These are phyloP conservation scores for Spongospora subterranea DNA, from an alignment of 208 protist genomes.

Conservation along the genomic window DNA sequence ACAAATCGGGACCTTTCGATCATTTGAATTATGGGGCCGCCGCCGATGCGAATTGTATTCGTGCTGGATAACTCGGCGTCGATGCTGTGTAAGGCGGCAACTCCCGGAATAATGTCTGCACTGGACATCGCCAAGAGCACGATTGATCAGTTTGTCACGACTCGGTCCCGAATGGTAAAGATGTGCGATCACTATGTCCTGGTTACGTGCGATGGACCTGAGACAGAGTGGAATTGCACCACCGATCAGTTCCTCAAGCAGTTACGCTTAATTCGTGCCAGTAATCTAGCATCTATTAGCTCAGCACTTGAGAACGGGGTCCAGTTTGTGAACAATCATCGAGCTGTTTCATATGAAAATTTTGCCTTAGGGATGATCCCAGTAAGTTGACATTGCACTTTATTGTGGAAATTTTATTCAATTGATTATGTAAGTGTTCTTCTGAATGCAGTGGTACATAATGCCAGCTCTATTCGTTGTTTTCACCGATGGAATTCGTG, in stretches of 20 bases:
- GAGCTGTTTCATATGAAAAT: background rate
- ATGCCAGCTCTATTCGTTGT: background rate
- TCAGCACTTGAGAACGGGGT: background rate
- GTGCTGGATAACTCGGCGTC: constrained; percentile 47
- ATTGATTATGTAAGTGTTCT: background rate
- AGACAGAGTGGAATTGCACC: background rate
- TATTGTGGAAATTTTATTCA: background rate
- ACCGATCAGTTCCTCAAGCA: background rate
- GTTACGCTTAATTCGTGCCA: background rate
- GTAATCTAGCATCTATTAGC: background rate
- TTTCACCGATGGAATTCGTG: constrained; percentile 3
- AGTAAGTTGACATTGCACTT: background rate
- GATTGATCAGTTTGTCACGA: constrained; percentile 24
- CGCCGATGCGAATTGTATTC: background rate
- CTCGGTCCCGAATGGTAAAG: background rate
- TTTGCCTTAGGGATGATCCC: background rate
- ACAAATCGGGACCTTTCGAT: too few species aligned
- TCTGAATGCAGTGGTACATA: constrained; percentile 10
- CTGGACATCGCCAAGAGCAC: constrained; percentile 45
- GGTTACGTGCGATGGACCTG: background rate
- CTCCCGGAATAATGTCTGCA: background rate
- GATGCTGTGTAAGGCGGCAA: background rate
- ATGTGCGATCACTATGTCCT: constrained; percentile 12
- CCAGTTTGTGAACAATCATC: background rate
- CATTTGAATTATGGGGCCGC: too few species aligned